Percentiles rank a stretch among this genome's conserved stretches.
Evolutionary conservation across 2,329 filamentous ascomycete genomes (phyloP).

Genomic region (Epichloe elymi): DNA sequence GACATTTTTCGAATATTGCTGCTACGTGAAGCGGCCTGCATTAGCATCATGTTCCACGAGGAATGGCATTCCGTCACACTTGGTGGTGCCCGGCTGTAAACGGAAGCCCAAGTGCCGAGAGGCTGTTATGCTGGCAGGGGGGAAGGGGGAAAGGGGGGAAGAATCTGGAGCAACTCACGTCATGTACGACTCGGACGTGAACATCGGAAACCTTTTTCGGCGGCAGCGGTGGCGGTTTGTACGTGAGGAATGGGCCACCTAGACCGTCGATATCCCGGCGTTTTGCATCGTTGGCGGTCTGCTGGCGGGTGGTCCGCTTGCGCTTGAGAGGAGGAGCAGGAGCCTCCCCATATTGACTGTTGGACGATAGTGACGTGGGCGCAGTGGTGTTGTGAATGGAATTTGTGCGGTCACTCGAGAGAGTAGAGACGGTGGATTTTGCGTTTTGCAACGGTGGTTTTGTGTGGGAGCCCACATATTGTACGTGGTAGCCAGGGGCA

Average conservation of each 20-base stretch:
- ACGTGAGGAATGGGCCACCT: conserved; percentile 61
- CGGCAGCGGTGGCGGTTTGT: conserved; percentile 76
- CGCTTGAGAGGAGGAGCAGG: conserved; percentile 75
- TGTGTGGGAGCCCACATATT: conserved; percentile 54
- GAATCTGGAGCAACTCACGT: conserved; percentile 35
- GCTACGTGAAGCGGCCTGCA: conserved; percentile 8
- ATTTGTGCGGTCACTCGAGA: conserved; percentile 72
- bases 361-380: conserved; percentile 62
- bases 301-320: conserved; percentile 66
- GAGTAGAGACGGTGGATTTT: conserved; percentile 54
- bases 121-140: neutral
- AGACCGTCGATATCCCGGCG: conserved; percentile 58
- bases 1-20: conserved; percentile 38
- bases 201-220: conserved; percentile 83
- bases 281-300: conserved; percentile 71
- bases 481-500: conserved; percentile 63
- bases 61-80: neutral
- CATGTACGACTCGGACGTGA: conserved; percentile 44
- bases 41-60: neutral
- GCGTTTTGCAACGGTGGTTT: conserved; percentile 57
- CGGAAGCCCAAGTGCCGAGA: neutral
- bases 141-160: neutral
- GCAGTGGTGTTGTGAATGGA: conserved; percentile 76
- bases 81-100: no score
- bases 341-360: conserved; percentile 49